These are phyloP conservation scores for Jamesozyma piceae DNA, from an alignment of 805 yeast species.

Conservation along the genomic window DNA sequence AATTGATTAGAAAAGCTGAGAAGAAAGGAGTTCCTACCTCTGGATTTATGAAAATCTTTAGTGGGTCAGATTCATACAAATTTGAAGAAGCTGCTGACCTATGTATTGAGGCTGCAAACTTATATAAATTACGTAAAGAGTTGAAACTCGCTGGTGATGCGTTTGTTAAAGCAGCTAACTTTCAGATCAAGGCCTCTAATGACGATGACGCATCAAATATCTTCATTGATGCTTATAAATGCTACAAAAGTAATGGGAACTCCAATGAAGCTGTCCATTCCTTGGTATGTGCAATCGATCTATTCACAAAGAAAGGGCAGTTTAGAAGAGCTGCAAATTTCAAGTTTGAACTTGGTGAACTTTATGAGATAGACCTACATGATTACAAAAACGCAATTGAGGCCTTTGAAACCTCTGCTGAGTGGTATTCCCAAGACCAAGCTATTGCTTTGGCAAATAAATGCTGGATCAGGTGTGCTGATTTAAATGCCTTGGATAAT, in stretches of 20 bases:
- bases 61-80: conserved; percentile 52
- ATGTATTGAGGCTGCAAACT: conserved; percentile 88
- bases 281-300: conserved; percentile 64
- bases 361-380: conserved; percentile 67
- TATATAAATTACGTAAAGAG: conserved; percentile 68
- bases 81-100: conserved; percentile 89
- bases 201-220: conserved; percentile 90
- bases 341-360: conserved; percentile 79
- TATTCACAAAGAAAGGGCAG: conserved; percentile 85
- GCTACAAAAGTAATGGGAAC: conserved; percentile 53
- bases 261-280: conserved; percentile 54
- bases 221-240: conserved; percentile 81
- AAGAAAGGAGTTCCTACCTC: conserved; percentile 59
- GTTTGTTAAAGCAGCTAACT: conserved; percentile 77
- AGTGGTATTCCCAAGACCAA: conserved; percentile 88
- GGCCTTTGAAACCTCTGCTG: conserved; percentile 88
- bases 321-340: conserved; percentile 94
- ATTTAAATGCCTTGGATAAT: conserved; percentile 68
- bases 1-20: conserved; percentile 46
- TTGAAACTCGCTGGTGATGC: conserved; percentile 68
- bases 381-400: conserved; percentile 61
- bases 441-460: conserved; percentile 87
- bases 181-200: conserved; percentile 63
- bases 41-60: conserved; percentile 63
- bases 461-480: conserved; percentile 83